These are phyloP conservation scores for Dothidotthia symphoricarpi DNA, from an alignment of 2,329 filamentous ascomycete species.

Conservation along the genomic window DNA sequence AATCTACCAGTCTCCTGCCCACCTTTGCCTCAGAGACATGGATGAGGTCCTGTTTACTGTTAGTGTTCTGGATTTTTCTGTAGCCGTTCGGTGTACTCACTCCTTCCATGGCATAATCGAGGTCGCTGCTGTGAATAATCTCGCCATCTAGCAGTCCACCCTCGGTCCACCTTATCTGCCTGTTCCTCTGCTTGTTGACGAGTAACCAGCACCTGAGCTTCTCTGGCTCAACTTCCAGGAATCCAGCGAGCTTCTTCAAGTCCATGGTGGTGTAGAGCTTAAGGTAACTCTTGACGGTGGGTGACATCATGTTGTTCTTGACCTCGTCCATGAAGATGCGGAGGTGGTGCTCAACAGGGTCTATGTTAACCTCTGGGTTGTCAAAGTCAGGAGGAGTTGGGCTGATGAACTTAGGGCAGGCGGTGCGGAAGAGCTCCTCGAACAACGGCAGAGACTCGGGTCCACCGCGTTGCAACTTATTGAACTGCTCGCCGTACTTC, in stretches of 20 bases:
- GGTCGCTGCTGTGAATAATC: constrained; percentile 85
- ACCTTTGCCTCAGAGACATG: constrained; percentile 99
- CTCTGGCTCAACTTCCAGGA: constrained; percentile 95
- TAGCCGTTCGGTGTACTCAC: constrained; percentile 54
- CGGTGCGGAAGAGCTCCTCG: constrained; percentile 94
- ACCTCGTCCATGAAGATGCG: constrained; percentile 99
- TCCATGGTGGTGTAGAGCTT: constrained; percentile 99
- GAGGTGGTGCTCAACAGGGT: constrained; percentile 96
- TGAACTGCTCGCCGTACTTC: constrained; percentile 98
- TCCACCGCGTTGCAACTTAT: constrained; percentile 92
- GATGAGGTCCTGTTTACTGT: constrained; percentile 72
- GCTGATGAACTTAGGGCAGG: constrained; percentile 99
- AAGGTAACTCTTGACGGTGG: constrained; percentile 96
- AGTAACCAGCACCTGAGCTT: constrained; percentile 90
- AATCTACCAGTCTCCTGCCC: constrained; percentile 93
- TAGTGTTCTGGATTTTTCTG: constrained; percentile 13
- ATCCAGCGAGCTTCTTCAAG: constrained; percentile 93
- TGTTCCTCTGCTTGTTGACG: constrained; percentile 97
- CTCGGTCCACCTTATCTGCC: constrained; percentile 92
- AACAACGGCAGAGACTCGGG: constrained; percentile 94
- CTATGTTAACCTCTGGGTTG: constrained; percentile 90
- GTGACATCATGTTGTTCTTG: constrained; percentile 98
- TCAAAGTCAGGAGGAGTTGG: constrained; percentile 97
- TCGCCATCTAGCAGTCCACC: constrained; percentile 89
- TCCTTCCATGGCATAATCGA: constrained; percentile 95